Evolutionary conservation across 306 rosid species (phyloP).

Genomic region (Prosopis cineraria): DNA sequence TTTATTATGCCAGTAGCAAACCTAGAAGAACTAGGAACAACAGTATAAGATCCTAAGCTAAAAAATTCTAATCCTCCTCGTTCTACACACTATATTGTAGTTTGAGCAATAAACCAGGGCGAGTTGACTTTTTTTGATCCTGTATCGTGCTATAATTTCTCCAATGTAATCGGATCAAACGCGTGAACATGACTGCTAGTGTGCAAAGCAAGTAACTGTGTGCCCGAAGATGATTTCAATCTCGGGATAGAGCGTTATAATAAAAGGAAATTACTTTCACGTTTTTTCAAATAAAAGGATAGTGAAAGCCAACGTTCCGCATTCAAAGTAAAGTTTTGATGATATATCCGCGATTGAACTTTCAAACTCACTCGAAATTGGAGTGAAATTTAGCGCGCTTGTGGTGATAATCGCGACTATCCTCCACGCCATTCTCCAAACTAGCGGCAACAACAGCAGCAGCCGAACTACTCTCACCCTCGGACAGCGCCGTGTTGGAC

Average conservation of each 20-base stretch:
- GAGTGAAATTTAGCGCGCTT: constrained; percentile 86
- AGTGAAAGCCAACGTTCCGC: not conserved
- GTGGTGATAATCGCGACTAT: constrained; percentile 62
- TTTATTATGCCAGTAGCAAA: not conserved
- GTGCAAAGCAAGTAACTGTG: not conserved
- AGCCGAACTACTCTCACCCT: constrained; percentile 74
- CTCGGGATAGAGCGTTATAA: not conserved
- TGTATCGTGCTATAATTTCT: not conserved
- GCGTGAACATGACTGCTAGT: no score
- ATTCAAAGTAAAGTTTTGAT: not conserved
- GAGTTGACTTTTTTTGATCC: not conserved
- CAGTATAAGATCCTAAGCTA: not conserved
- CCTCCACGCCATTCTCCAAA: constrained; percentile 36
- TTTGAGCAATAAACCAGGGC: not conserved
- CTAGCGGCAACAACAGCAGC: constrained; percentile 19
- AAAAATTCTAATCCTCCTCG: not conserved
- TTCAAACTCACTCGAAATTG: constrained; percentile 61
- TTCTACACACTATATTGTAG: not conserved
- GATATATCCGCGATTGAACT: not conserved
- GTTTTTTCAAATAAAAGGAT: not conserved
- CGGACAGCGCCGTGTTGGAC: constrained; percentile 41
- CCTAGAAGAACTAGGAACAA: not conserved
- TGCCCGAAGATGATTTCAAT: constrained; percentile 12
- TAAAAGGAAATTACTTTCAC: not conserved
- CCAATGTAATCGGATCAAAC: not conserved